Percentiles rank a stretch among this genome's conserved stretches.
phyloP scores from a whole-genome alignment of 495 filamentous ascomycete species.

The Letharia lupina region DNA sequence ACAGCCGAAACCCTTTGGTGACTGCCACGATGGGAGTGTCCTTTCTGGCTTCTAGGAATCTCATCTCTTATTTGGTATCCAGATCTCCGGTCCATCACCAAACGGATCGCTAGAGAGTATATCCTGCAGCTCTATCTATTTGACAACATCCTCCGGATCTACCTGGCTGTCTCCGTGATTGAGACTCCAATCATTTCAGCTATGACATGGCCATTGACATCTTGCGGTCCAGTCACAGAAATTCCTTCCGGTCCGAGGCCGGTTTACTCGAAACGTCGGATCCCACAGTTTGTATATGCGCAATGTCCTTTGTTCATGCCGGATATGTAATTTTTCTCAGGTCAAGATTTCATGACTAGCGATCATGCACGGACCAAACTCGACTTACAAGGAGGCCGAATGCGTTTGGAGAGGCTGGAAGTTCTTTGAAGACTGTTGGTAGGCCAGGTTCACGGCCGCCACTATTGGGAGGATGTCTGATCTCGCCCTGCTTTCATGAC shows the following conservation, averaged over 20 bases:
- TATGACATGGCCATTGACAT: not conserved
- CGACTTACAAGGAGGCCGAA: not conserved
- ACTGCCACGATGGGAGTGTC: not conserved
- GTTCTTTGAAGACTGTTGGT: not conserved
- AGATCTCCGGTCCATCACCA: slow-evolving; percentile 1
- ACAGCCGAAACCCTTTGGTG: not conserved
- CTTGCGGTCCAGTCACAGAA: not conserved
- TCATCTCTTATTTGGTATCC: slow-evolving; percentile 7
- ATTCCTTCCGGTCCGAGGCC: not conserved
- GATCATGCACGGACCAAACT: not conserved
- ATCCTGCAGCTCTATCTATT: not conserved
- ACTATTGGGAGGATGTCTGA: slow-evolving; percentile 10
- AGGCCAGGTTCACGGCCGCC: slow-evolving; percentile 1
- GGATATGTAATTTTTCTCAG: not conserved
- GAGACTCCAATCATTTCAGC: not conserved
- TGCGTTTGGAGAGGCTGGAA: not conserved
- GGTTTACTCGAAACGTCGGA: not conserved
- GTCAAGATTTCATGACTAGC: not conserved
- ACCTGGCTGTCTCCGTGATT: not conserved
- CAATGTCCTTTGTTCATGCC: slow-evolving; percentile 4
- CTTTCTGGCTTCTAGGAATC: not conserved
- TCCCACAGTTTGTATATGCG: slow-evolving; percentile 2
- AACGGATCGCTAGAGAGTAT: not conserved
- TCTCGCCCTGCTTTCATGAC: not conserved
- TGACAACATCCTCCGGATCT: not conserved